Base-by-base conservation (phyloP, 2,329 filamentous ascomycete species). In the Aspergillus unguis region DNA sequence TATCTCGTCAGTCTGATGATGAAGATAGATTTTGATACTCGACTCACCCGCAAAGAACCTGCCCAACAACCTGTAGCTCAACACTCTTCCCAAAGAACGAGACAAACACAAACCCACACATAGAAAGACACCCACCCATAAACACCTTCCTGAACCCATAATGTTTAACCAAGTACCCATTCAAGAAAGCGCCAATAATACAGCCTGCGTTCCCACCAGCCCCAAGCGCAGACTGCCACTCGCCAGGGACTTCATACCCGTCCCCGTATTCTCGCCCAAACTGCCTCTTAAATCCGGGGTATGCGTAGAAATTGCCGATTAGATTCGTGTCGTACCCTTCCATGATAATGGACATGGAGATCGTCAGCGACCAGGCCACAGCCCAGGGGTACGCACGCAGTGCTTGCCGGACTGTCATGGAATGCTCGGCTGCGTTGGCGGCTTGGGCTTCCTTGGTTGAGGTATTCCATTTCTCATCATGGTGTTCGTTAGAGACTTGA, bases 41-140 rank as follows among this genome's bases (percentile, higher is more conserved):
- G 32, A 48, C 54, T 41, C 17, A 57, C 56, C 84, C 85, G 59
- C 81, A 84, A 2, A 86, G 73, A 35, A 86, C 80, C 65, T 86
- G 82, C 28, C 81, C 83, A 3, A 78, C 79, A 33, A 86, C 76
- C 23, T 86, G 75, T 3, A 80, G 76, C 56, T 79, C 71, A 26
- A 85, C 77, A 56, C 80, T 83, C 58, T 80, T 76, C 1, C 83
- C 84, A 11, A 84, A 86, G 70, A 86, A 87, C 65, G 85, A 83
- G 60, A 86, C 78, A 55, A 82, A 73, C 31, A 85, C 84, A 62
- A 85, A 86, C 31, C 74, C 78, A 10, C 77, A 66, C 70, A 69
- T 84, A 67, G 60, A 77, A 32, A 75, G 62, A 46, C 88, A 74
- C 33, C 81, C 83, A 23, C 62, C 73, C 52, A 87, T 81, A 4